phyloP scores from a whole-genome alignment of 768 basidiomycete species.

The Asterophora lycoperdoides region DNA sequence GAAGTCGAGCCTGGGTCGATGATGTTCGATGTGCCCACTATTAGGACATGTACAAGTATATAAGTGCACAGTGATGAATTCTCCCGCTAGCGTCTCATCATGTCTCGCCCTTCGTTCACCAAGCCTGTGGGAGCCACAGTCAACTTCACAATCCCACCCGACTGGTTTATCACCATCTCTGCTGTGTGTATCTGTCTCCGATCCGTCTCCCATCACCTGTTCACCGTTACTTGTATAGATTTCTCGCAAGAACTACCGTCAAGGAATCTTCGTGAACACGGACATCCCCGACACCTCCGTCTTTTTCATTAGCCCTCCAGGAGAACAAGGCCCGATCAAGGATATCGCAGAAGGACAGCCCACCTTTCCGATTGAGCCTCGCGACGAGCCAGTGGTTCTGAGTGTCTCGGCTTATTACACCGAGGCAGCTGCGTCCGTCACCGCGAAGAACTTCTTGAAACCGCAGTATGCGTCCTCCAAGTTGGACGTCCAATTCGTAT shows the following conservation, averaged over 20 bases:
- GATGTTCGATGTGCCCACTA: too few relatives aligned
- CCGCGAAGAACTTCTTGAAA: background rate
- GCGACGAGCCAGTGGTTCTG: conserved; percentile 1
- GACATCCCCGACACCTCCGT: background rate
- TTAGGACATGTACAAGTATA: too few relatives aligned
- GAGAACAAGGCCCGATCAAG: background rate
- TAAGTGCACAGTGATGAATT: too few relatives aligned
- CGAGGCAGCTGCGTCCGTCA: background rate
- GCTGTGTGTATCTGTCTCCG: background rate
- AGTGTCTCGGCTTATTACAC: background rate
- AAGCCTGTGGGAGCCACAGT: background rate
- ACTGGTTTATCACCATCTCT: conserved; percentile 8
- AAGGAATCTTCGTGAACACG: conserved; percentile 2
- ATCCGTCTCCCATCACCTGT: background rate
- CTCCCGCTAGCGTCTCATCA: background rate
- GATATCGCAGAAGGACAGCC: background rate
- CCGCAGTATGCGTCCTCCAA: conserved; percentile 1
- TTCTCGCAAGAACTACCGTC: conserved; percentile 7
- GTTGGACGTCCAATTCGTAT: conserved; percentile 5
- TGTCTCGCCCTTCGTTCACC: conserved; percentile 5
- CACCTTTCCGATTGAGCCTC: conserved; percentile 5
- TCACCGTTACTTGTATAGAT: background rate
- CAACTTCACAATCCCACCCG: conserved; percentile 2
- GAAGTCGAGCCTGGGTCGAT: too few relatives aligned
- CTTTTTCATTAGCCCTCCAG: background rate